Evolutionary conservation across 164 flowering plant genomes (phyloP), one percentile per base, ranked within the genome.

Genomic region (Piper longum): DNA sequence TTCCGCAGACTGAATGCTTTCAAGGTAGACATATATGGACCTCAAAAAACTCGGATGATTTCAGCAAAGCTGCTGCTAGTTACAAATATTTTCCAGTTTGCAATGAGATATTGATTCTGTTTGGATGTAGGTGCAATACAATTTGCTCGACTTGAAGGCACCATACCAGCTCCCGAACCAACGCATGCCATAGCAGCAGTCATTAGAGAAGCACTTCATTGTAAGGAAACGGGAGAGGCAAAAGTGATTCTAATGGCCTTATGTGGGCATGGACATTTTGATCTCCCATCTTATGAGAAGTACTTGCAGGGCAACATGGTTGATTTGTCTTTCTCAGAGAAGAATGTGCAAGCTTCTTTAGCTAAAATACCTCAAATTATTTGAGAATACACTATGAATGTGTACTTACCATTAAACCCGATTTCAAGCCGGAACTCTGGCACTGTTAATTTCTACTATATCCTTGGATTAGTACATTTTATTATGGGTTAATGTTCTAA

Each of bases 201-300:
- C 16, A 88, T 90, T 43, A 75, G 99, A 71, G 97, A 93, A 80
- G 99, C 97, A 67, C 84, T 85, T 19, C 84, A 56, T 4, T 88
- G 97, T 61, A 86, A 64, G 69, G 88, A 88, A 72, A 82, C 84
- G 3, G 96, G 99, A 63, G 95, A 93, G 70, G 72, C 80, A 17
- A 93, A 93, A 72, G 97, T 93, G 4, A 85, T 90, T 61, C 84
- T 90, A 16, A 86, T 77, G 82, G 97, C 96, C 60, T 82, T 93
- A 96, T 90, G 97, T 69, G 99, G 97, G 17, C 99, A 93, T 76
- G 99, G 97, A 41, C 99, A 93, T 75, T 93, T 93, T 70, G 99
- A 93, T 76, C 78, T 88, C 61, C 76, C 96, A 5, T 73, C 97
- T 66, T 93, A 93, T 66, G 99, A 93, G 54, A 90, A 90, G 72